Base-by-base conservation (phyloP, 495 filamentous ascomycete genomes). In the Hyaloscypha variabilis region DNA sequence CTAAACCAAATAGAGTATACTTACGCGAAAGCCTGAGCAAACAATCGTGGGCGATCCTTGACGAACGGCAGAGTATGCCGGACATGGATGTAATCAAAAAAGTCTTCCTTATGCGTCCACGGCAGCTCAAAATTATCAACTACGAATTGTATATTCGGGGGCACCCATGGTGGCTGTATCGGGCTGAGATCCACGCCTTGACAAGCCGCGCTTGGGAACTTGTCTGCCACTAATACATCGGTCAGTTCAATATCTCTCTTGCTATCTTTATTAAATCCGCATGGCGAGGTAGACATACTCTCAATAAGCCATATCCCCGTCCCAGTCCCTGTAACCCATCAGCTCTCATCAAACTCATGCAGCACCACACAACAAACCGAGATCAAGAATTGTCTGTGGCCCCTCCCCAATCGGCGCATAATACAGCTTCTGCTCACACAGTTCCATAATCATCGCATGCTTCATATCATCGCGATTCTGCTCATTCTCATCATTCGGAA, bases 401-500 rank as follows among this genome's bases (percentile, higher is more conserved):
- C 77, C 71, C 14, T 73, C 53, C 6, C 76, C 75, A 42, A 81
- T 73, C 1, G 83, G 88, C 2, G 87, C 82, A 34, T 82, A 79
- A 67, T 79, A 79, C 1, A 90, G 74, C 66, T 77, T 66, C 21
- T 76, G 69, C 60, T 34, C 58, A 29, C 76, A 79, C 10, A 85
- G 69, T 58, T 87, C 72, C 54, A 81, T 77, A 36, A 84, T 80
- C 73, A 89, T 78, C 51, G 82, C 75, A 72, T 89, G 86, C 72
- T 89, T 87, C 71, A 89, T 83, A 73, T 90, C 88, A 61, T 92
- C 81, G 24, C 90, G 84, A 67, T 91, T 88, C 71, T 90, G 86
- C 74, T 93, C 88, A 58, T 77, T 76, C 63, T 88, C 83, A 62
- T 88, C 86, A 58, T 89, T 88, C 0, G 87, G 87, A 60, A 90